Evolutionary conservation across 441 rosid species (phyloP), one percentile per base, ranked within the genome.

Genomic region (Manihot esculenta): DNA sequence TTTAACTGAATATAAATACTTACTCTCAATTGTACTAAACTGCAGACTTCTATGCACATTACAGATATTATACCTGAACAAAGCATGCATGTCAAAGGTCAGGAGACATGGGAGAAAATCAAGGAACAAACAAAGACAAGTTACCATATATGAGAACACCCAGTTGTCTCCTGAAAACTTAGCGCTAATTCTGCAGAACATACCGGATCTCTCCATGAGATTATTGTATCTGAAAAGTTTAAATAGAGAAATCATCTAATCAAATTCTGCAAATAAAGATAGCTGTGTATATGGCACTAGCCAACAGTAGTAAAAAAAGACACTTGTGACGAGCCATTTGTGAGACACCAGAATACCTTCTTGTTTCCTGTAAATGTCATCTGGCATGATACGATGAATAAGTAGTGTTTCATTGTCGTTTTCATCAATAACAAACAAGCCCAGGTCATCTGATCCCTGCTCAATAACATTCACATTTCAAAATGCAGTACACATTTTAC

Each of bases 151-250:
- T 90, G 93, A 60, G 98, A 85, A 85, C 99, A 96, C 67, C 99
- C 97, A 1, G 94, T 83, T 49, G 89, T 85, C 82, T 96, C 99
- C 82, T 96, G 99, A 81, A 96, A 96, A 82, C 99, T 93, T 74
- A 96, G 91, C 53, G 99, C 99, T 83, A 96, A 78, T 82, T 96
- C 99, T 12, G 97, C 86, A 57, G 90, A 84, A 68, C 73, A 86
- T 54, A 91, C 99, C 13, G 97, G 94, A 72, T 96, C 98, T 86
- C 96, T 89, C 99, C 99, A 96, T 33, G 98, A 90, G 78, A 96
- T 96, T 73, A 96, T 96, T 59, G 97, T 93, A 81, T 93, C 99
- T 96, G 86, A 69, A 79, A 74, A 53, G 56, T 67, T 17, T 54
- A 70, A 78, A 72, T 49, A 26, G 12, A 67, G 10, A 51, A 18